Percentiles rank a stretch among this genome's conserved stretches.
phyloP scores from a whole-genome alignment of 352 stramenopile genomes.

The Hyaloperonospora brassicae region DNA sequence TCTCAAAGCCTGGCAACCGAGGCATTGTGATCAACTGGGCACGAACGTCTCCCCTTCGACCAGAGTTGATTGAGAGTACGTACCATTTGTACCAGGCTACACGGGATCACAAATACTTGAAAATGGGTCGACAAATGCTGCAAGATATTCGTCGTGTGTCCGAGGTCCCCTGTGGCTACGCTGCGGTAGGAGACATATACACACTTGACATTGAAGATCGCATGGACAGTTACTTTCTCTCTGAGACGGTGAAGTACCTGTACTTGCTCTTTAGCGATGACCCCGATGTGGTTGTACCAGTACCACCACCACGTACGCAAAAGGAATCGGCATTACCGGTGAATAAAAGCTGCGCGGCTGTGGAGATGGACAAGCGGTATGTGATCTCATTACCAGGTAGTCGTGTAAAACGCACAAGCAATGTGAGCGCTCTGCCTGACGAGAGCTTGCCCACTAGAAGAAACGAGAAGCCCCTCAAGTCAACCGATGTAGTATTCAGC shows the following conservation, averaged over 20 bases:
- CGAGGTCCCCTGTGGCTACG: slow-evolving; percentile 88
- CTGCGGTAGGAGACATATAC: slow-evolving; percentile 86
- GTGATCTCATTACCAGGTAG: neutral
- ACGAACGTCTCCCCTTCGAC: slow-evolving; percentile 88
- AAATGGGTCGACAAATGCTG: slow-evolving; percentile 82
- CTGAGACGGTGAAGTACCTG: slow-evolving; percentile 98
- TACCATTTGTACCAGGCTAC: slow-evolving; percentile 93
- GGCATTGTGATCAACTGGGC: slow-evolving; percentile 67
- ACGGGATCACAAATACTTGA: slow-evolving; percentile 82
- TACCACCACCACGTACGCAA: slow-evolving; percentile 5
- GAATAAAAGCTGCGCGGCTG: no score
- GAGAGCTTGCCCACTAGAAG: slow-evolving; percentile 7
- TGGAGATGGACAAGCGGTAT: no score
- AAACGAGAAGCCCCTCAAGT: slow-evolving; percentile 40
- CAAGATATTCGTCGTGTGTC: slow-evolving; percentile 85
- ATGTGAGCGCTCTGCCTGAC: slow-evolving; percentile 11
- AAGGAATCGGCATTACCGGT: no score
- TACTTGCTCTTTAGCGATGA: slow-evolving; percentile 97
- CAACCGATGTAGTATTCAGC: slow-evolving; percentile 70
- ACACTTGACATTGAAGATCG: slow-evolving; percentile 88
- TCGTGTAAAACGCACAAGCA: slow-evolving; percentile 8
- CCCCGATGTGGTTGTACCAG: slow-evolving; percentile 58
- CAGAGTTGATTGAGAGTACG: slow-evolving; percentile 96
- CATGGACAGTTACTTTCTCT: slow-evolving; percentile 99
- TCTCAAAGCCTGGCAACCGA: slow-evolving; percentile 20